These are phyloP conservation scores for Blakeslea trispora DNA, from an alignment of 371 early-diverging fungal genomes.

Conservation along the genomic window DNA sequence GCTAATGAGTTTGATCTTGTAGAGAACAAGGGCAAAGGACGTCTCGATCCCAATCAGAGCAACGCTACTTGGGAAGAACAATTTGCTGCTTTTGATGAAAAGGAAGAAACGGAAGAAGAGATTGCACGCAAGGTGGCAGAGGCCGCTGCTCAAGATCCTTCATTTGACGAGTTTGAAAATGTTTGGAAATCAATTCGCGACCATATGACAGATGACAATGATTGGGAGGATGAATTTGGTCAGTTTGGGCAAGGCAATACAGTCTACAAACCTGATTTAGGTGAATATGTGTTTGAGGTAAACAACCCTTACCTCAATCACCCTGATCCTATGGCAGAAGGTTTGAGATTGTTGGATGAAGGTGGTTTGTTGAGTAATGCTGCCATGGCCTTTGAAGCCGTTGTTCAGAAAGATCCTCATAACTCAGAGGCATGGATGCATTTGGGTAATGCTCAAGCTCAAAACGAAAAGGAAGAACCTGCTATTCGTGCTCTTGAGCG, in stretches of 20 bases:
- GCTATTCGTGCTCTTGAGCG: slow-evolving; percentile 81
- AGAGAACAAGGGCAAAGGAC: slow-evolving; percentile 53
- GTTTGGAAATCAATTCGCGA: slow-evolving; percentile 62
- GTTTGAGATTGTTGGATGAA: slow-evolving; percentile 46
- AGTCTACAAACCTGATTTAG: slow-evolving; percentile 59
- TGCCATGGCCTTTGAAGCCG: slow-evolving; percentile 82
- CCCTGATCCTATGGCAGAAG: slow-evolving; percentile 57
- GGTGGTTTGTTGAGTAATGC: slow-evolving; percentile 72
- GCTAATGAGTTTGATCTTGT: slow-evolving; percentile 56
- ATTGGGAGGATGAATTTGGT: slow-evolving; percentile 67
- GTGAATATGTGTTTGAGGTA: slow-evolving; percentile 76
- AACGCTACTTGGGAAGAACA: slow-evolving; percentile 58
- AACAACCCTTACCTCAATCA: slow-evolving; percentile 72
- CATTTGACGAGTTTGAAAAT: slow-evolving; percentile 53
- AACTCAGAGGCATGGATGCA: slow-evolving; percentile 80
- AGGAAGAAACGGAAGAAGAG: slow-evolving; percentile 48
- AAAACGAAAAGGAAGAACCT: slow-evolving; percentile 86
- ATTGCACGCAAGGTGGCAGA: slow-evolving; percentile 51
- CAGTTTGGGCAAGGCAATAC: slow-evolving; percentile 37
- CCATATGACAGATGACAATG: slow-evolving; percentile 49
- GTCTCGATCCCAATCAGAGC: slow-evolving; percentile 32
- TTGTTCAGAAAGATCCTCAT: slow-evolving; percentile 68
- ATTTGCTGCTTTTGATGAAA: slow-evolving; percentile 59
- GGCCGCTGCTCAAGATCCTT: slow-evolving; percentile 45
- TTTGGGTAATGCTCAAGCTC: slow-evolving; percentile 81